Base-by-base conservation (phyloP, 2,329 filamentous ascomycete genomes). In the Neofusicoccum kwambonambiense region DNA sequence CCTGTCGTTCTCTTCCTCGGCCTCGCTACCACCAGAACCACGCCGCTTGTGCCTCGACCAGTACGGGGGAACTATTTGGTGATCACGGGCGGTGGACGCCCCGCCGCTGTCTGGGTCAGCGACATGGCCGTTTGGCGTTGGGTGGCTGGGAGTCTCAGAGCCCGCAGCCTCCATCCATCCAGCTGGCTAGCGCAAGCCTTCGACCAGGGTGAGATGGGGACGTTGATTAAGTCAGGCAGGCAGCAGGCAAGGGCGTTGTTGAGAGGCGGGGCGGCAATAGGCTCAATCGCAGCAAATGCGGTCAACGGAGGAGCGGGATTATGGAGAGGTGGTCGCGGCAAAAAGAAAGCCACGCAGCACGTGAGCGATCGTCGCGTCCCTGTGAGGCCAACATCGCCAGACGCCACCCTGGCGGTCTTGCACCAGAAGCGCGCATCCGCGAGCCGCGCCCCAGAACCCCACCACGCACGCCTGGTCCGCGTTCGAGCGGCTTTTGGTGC, bases 11-110 rank as follows among this genome's bases (percentile, higher is more conserved):
- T 52, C 47, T 51, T 76, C 69, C 35, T 78, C 79, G 17, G 61
- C 64, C 17, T 64, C 71, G 69, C 74, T 76, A 67, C 72, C 64
- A 64, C 67, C 52, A 12, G 76, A 75, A 63, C 74, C 70, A 62
- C 67, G 74, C 49, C 77, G 75, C 66, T 76, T 75, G 66, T 79
- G 77, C 51, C 73, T 70, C 66, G 79, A 75, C 81, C 82, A 84
- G 74, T 80, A 84, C 6, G 80, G 80, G 52, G 82, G 82, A 34
- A 80, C 74, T 64, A 77, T 69, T 63, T 71, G 73, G 68, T 65
- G 74, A 68, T 65, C 45, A 51, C 22, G 44, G 45, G 63, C 56
- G 61, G 61, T 56, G 61, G 61, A 44, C 6, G 56, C 42, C 42
- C 47, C 41, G 42, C 56, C 41, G 41, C 41, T 12, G 35, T 65